Base-by-base conservation (phyloP, 805 yeast genomes). In the Wickerhamomyces chambardii region DNA sequence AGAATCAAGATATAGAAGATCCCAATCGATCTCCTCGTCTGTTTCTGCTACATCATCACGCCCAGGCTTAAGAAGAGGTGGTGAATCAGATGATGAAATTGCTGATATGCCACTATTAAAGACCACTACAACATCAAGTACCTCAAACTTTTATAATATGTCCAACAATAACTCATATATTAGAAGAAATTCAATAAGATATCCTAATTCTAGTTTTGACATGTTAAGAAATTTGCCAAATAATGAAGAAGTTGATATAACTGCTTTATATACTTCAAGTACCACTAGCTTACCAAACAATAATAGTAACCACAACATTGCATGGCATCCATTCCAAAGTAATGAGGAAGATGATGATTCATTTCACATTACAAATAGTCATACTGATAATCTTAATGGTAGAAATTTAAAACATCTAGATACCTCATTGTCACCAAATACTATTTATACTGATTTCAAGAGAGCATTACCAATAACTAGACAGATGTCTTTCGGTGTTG, bases 171-270 rank as follows among this genome's bases (percentile, higher is more conserved):
- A n/a, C n/a, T n/a, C n/a, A n/a, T n/a, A n/a, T n/a, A n/a, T n/a
- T n/a, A 15, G 9, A 11, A 17, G 24, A 15, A 34, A 32, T 26
- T 30, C 33, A 11, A 17, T 33, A 2, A 17, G 24, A n/a, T 32
- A 30, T 21, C 36, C 28, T 14, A 27, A 31, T 16, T 37, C 40
- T 1, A 31, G 43, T 17, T 40, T 44, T 34, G 51, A 56, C 12
- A 24, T 24, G 27, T 14, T 24, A 43, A 49, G 18, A 64, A 58
- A 22, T 55, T 61, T 0, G 40, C 56, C 32, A 39, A 48, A 14
- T 49, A 49, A 25, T 42, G 50, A 10, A 44, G 55, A 64, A 4
- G 58, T 59, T 27, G 66, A 61, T 38, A 58, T 61, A 5, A 61
- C 66, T 2, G 59, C 64, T 1, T 43, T 62, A 29, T 59, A 58